Percentiles rank a stretch among this genome's conserved stretches.
Evolutionary conservation across 1,139 yeast species (phyloP).

Genomic region (Pichia sp.): DNA sequence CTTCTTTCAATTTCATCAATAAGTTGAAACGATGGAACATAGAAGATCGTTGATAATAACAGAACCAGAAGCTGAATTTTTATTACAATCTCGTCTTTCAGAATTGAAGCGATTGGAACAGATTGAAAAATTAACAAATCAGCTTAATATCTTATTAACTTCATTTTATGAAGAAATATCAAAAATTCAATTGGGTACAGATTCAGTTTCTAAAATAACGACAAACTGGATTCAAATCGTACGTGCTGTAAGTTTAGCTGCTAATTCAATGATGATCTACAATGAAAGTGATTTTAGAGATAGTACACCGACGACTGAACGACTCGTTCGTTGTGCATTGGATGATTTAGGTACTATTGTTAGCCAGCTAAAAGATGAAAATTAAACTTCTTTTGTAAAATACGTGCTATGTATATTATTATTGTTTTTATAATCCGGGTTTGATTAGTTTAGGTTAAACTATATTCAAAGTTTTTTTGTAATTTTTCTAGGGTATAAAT

Average conservation of each 20-base stretch:
- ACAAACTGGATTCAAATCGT: conserved; percentile 69
- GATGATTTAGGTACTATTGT: conserved; percentile 13
- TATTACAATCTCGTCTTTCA: conserved; percentile 37
- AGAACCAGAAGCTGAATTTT: conserved; percentile 17
- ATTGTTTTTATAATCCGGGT: too few species aligned
- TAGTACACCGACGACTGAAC: conserved; percentile 49
- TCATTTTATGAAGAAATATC: conserved; percentile 3
- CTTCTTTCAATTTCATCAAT: not conserved
- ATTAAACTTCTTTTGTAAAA: not conserved
- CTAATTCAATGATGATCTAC: conserved; percentile 43
- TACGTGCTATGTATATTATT: too few species aligned
- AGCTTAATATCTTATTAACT: conserved; percentile 2
- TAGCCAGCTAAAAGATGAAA: not conserved
- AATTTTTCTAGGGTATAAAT: too few species aligned
- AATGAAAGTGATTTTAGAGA: conserved; percentile 41
- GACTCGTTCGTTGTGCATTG: conserved; percentile 53
- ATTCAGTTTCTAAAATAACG: conserved; percentile 44
- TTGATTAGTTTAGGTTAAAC: too few species aligned
- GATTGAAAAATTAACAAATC: conserved; percentile 40
- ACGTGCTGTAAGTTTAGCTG: conserved; percentile 61
- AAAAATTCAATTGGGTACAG: conserved; percentile 9
- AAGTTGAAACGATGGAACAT: conserved; percentile 4
- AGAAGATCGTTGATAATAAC: conserved; percentile 13
- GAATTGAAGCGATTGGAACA: conserved; percentile 49
- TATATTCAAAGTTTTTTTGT: too few species aligned